phyloP scores from a whole-genome alignment of 202 grass and related monocot species.

The Brachypodium distachyon region DNA sequence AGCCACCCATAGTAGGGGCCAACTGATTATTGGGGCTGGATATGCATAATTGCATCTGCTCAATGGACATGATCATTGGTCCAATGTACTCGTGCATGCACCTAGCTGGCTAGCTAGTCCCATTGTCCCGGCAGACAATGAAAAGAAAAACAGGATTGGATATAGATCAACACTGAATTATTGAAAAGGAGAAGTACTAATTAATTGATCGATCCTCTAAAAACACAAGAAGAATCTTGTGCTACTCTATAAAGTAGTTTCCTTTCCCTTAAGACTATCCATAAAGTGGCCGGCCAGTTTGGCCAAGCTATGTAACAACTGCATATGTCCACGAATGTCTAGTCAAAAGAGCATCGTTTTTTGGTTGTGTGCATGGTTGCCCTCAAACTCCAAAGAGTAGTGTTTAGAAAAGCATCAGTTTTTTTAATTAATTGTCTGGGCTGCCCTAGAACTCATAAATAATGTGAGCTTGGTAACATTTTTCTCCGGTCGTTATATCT shows the following conservation, averaged over 20 bases:
- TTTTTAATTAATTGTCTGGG: too few relatives aligned
- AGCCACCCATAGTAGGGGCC: not conserved
- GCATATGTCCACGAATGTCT: not conserved
- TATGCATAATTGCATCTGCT: not conserved
- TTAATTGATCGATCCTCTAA: not conserved
- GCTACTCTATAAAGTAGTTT: not conserved
- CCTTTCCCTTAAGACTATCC: not conserved
- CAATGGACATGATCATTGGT: not conserved
- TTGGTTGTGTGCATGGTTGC: not conserved
- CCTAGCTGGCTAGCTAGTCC: not conserved
- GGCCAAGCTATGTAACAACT: not conserved
- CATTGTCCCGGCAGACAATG: not conserved
- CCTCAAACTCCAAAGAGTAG: not conserved
- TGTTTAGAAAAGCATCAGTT: too few relatives aligned
- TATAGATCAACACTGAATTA: not conserved
- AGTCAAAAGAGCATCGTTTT: constrained; percentile 17
- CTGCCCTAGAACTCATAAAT: too few relatives aligned
- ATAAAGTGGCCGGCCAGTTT: not conserved
- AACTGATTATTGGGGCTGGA: constrained; percentile 2
- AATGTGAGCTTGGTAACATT: too few relatives aligned
- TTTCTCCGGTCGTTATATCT: too few relatives aligned
- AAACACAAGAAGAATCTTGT: not conserved
- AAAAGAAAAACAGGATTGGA: not conserved
- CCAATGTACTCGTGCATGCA: constrained; percentile 1
- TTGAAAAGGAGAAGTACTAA: not conserved